Evolutionary conservation across 2,329 filamentous ascomycete genomes (phyloP), one percentile per base, ranked within the genome.

Genomic region (Plectosphaerella plurivora): DNA sequence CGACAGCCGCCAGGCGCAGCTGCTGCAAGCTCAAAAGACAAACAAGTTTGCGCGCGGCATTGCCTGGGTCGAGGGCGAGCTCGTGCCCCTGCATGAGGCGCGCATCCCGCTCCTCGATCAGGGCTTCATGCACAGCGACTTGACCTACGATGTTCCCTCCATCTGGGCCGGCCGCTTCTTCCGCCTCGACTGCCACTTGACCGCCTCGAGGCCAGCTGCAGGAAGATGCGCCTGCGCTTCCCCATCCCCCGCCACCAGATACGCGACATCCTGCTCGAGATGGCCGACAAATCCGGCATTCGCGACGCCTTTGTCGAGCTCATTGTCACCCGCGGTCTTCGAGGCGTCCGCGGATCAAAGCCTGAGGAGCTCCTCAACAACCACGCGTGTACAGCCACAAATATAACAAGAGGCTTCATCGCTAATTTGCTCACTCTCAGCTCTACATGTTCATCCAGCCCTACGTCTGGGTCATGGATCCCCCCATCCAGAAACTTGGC

Each of bases 111-210:
- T 79, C 0, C 57, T 75, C 1, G 77, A 80, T 55, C 71, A 80
- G 61, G 77, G 77, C 16, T 80, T 80, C 60, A 60, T 79, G 58
- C 75, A 75, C 59, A 72, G 75, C 61, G 76, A 79, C 45, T 59
- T 79, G 1, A 79, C 77, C 1, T 79, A 79, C 59, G 76, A 79
- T 47, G 77, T 79, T 0, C 74, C 75, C 1, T 61, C 75, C 0
- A 73, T 78, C 24, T 79, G 77, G 77, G 73, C 78, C 47, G 74
- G 76, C 0, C 73, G 72, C 2, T 76, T 76, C 59, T 79, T 79
- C 63, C 75, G 76, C 1, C 70, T 79, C 0, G 73, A 78, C 44
- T 74, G 79, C 51, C 77, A 79, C 54, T 79, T 2, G 58, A 61
- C 18, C 71, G 76, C 6, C 62, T 79, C 1, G 67, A 73, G n/a